phyloP scores from a whole-genome alignment of 1,139 yeast species.

The Magnusiomyces suaveolens region DNA sequence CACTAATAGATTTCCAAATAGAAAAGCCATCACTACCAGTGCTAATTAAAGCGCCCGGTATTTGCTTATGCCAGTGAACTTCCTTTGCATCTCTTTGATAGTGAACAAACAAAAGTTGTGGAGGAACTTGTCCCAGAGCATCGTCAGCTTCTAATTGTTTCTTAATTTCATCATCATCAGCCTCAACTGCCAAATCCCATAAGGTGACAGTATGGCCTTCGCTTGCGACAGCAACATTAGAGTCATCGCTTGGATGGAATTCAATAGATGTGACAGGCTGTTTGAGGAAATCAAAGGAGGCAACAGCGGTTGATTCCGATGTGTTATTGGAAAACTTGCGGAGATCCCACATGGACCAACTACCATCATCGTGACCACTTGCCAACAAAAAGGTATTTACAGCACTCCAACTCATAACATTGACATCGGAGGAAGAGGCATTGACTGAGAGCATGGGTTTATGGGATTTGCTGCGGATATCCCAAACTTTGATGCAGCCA shows the following conservation, averaged over 20 bases:
- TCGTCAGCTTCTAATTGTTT: conserved; percentile 60
- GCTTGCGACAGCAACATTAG: conserved; percentile 88
- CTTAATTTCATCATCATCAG: conserved; percentile 87
- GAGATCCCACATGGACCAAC: conserved; percentile 97
- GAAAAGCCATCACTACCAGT: conserved; percentile 95
- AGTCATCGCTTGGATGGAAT: conserved; percentile 91
- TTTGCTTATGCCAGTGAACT: conserved; percentile 95
- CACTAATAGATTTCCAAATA: conserved; percentile 94
- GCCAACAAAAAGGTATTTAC: conserved; percentile 81
- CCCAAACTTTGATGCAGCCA: conserved; percentile 92
- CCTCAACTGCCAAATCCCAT: conserved; percentile 96
- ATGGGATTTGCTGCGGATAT: conserved; percentile 85
- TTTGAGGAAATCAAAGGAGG: conserved; percentile 84
- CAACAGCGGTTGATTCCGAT: conserved; percentile 53
- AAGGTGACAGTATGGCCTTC: conserved; percentile 94
- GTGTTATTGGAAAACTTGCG: conserved; percentile 53
- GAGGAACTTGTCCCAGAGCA: conserved; percentile 65
- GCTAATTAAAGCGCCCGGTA: conserved; percentile 89
- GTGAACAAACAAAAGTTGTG: conserved; percentile 90
- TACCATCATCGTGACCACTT: conserved; percentile 94
- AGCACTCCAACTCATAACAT: conserved; percentile 92
- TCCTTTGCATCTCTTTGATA: conserved; percentile 98
- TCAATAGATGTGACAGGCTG: conserved; percentile 87
- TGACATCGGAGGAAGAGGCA: conserved; percentile 79
- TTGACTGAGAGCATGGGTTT: conserved; percentile 78